Evolutionary conservation across 2,329 filamentous ascomycete species (phyloP).

Genomic region (Beauveria varroae): DNA sequence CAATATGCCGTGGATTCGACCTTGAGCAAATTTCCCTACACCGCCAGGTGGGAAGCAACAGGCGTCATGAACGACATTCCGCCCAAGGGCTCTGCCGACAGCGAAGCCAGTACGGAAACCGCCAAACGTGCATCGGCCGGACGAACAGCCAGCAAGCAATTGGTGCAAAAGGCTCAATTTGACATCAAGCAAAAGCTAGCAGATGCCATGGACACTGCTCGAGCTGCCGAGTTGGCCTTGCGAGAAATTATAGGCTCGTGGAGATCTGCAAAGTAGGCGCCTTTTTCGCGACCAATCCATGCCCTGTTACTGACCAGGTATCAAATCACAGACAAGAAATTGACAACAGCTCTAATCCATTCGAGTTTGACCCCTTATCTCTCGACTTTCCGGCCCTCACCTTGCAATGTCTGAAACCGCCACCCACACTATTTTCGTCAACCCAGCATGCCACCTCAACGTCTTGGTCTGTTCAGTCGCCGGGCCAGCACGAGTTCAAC

Average conservation of each 20-base stretch:
- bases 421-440: conserved; percentile 73
- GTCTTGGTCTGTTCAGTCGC: conserved; percentile 76
- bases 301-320: conserved; percentile 13
- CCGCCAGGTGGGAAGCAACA: conserved; percentile 66
- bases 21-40: conserved; percentile 47
- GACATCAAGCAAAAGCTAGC: conserved; percentile 56
- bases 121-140: conserved; percentile 29
- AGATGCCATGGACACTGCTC: conserved; percentile 70
- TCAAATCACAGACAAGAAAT: conserved; percentile 40
- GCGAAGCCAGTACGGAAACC: conserved; percentile 27
- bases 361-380: conserved; percentile 77
- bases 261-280: conserved; percentile 72
- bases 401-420: conserved; percentile 71
- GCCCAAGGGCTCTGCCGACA: conserved; percentile 26
- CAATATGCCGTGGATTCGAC: conserved; percentile 37
- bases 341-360: conserved; percentile 48
- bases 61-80: conserved; percentile 72
- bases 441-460: conserved; percentile 69
- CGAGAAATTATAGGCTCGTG: conserved; percentile 75
- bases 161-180: conserved; percentile 51
- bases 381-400: conserved; percentile 82
- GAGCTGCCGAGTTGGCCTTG: conserved; percentile 76
- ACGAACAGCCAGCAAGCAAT: conserved; percentile 42
- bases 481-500: conserved; percentile 64
- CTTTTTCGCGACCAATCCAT: conserved; percentile 1